Evolutionary conservation across 2,329 filamentous ascomycete genomes (phyloP).

Genomic region (Fusarium sulawesiense): DNA sequence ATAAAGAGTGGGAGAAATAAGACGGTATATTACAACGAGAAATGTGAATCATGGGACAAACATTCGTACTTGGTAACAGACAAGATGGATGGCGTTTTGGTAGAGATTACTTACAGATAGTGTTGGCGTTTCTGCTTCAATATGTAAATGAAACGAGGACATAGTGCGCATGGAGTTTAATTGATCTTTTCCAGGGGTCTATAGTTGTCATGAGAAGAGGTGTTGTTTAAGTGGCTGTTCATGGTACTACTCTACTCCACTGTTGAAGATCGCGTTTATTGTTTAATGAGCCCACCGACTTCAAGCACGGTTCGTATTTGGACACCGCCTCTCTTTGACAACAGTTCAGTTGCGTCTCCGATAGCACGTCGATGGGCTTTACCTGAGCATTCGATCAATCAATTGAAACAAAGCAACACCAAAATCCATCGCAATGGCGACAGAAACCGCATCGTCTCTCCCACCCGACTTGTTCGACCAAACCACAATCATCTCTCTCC

Average conservation of each 20-base stretch:
- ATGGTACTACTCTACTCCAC: background rate
- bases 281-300: background rate
- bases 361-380: background rate
- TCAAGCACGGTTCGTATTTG: background rate
- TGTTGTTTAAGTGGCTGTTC: background rate
- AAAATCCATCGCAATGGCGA: slow-evolving; percentile 17
- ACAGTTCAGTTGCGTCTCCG: background rate
- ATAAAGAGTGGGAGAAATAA: slow-evolving; percentile 60
- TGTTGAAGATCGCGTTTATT: background rate
- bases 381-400: background rate
- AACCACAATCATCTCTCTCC: slow-evolving; percentile 69
- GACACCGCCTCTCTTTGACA: slow-evolving; percentile 18
- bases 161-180: background rate
- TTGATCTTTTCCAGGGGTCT: background rate
- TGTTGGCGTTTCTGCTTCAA: background rate
- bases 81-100: slow-evolving; percentile 11
- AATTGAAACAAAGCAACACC: background rate
- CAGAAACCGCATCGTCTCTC: slow-evolving; percentile 48
- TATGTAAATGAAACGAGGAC: background rate
- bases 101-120: background rate
- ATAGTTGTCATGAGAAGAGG: background rate
- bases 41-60: background rate
- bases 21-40: background rate
- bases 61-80: background rate
- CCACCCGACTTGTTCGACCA: slow-evolving; percentile 69